phyloP scores from a whole-genome alignment of 352 stramenopile genomes.

The Phytophthora foliorum region DNA sequence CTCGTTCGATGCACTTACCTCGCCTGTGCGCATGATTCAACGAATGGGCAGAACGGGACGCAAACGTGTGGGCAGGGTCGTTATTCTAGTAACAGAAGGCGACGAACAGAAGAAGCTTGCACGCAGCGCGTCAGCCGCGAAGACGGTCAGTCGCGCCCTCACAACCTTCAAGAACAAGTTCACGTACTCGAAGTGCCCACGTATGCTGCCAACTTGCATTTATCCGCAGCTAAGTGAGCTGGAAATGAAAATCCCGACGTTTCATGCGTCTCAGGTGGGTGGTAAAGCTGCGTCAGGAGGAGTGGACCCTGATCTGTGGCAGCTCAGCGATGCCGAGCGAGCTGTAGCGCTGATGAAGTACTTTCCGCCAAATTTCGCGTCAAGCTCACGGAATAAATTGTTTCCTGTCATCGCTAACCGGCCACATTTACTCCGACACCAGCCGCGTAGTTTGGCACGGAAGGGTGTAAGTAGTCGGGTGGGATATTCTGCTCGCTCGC shows the following conservation, averaged over 20 bases:
- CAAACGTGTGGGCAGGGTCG: constrained; percentile 93
- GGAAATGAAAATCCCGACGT: constrained; percentile 83
- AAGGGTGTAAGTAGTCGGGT: constrained; percentile 38
- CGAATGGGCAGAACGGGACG: constrained; percentile 97
- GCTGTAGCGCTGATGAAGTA: constrained; percentile 61
- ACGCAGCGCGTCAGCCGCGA: constrained; percentile 78
- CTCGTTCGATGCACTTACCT: constrained; percentile 94
- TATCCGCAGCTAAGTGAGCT: constrained; percentile 58
- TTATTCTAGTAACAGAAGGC: constrained; percentile 92
- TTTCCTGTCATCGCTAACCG: constrained; percentile 53
- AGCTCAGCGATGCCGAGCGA: constrained; percentile 74
- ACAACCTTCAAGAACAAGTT: constrained; percentile 93
- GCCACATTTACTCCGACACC: constrained; percentile 49
- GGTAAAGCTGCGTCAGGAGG: constrained; percentile 50
- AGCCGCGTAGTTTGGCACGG: constrained; percentile 23
- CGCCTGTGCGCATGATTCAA: constrained; percentile 96
- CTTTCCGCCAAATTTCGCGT: constrained; percentile 48
- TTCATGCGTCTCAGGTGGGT: constrained; percentile 78
- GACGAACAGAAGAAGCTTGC: constrained; percentile 92
- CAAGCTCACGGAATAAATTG: constrained; percentile 45
- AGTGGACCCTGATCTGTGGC: constrained; percentile 53
- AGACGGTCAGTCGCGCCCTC: constrained; percentile 81
- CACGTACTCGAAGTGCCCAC: constrained; percentile 80
- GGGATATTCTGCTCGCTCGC: constrained; percentile 56
- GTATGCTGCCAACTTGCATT: constrained; percentile 76